Conservation (phyloP, 371 early-diverging fungal species). For the Rhizopus arrhizus region DNA sequence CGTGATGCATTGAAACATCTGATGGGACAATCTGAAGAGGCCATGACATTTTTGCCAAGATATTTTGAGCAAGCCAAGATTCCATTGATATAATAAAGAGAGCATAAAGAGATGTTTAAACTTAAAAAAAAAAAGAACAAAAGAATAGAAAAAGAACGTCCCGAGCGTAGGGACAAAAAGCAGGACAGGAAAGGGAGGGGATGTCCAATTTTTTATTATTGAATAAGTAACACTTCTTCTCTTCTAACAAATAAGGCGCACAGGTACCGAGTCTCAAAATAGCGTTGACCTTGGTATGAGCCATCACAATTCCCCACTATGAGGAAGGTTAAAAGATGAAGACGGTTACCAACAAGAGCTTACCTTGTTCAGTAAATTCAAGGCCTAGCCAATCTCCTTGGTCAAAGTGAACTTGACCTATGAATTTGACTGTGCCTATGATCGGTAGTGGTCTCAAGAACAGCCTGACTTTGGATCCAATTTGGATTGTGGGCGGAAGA, state of each 20-base stretch:
- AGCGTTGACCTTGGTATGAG: constrained; percentile 34
- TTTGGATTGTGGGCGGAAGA: background rate
- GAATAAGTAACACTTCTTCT: constrained; percentile 34
- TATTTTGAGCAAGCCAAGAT: constrained; percentile 45
- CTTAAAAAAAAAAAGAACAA: background rate
- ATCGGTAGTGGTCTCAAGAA: constrained; percentile 38
- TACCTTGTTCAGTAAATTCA: constrained; percentile 31
- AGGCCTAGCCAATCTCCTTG: constrained; percentile 45
- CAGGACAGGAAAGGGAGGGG: background rate
- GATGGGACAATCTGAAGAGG: constrained; percentile 28
- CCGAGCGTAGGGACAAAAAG: constrained; percentile 24
- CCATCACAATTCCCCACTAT: constrained; percentile 52
- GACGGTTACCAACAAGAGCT: background rate
- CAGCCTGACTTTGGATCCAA: constrained; percentile 38
- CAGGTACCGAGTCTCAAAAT: constrained; percentile 46
- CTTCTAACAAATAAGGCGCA: constrained; percentile 45
- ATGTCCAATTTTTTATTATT: background rate
- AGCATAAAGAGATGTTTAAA: background rate
- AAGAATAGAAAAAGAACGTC: constrained; percentile 50
- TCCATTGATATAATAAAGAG: constrained; percentile 13
- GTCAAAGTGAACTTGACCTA: constrained; percentile 37
- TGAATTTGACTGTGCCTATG: constrained; percentile 41
- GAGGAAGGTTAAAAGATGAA: background rate
- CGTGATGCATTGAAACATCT: constrained; percentile 31
- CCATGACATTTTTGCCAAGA: constrained; percentile 36